Evolutionary conservation across 2,329 filamentous ascomycete species (phyloP).

Genomic region (Aciculosporium take): DNA sequence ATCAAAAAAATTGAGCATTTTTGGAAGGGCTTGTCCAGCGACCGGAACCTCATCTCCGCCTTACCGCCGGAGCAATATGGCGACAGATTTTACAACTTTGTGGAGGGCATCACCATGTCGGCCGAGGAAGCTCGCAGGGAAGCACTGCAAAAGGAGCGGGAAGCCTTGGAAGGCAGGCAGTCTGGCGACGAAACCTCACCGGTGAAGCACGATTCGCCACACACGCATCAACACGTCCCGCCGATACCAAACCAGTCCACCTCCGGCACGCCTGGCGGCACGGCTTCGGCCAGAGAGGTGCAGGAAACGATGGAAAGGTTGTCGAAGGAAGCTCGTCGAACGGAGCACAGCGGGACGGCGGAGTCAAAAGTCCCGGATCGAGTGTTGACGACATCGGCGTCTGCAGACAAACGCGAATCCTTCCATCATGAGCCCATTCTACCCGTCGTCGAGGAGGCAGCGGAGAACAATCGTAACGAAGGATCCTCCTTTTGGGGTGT

Average conservation of each 20-base stretch:
- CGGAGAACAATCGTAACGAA: conserved; percentile 50
- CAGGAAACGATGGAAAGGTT: conserved; percentile 28
- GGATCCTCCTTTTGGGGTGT: conserved; percentile 15
- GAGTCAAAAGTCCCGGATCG: conserved; percentile 47
- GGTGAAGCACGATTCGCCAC: conserved; percentile 24
- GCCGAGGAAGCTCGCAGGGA: conserved; percentile 70
- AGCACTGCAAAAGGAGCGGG: conserved; percentile 41
- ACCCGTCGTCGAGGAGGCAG: conserved; percentile 83
- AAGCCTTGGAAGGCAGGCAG: conserved; percentile 30
- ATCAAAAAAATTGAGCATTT: conserved; percentile 94
- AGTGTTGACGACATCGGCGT: conserved; percentile 29
- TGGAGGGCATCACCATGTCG: conserved; percentile 80
- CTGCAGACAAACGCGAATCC: conserved; percentile 37
- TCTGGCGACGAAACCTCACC: conserved; percentile 17
- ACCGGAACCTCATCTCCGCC: conserved; percentile 79
- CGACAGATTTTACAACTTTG: conserved; percentile 86
- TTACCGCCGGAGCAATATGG: conserved; percentile 84
- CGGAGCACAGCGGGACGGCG: conserved; percentile 17
- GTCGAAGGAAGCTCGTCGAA: conserved; percentile 21
- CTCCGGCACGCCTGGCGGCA: conserved; percentile 21
- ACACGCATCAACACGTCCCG: conserved; percentile 23
- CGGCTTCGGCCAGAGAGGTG: conserved; percentile 22
- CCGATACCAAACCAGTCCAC: conserved; percentile 33
- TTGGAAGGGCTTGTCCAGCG: conserved; percentile 81
- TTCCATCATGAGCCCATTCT: conserved; percentile 43